Conservation (phyloP, 441 rosid species). For the Pelargonium citronellum region DNA sequence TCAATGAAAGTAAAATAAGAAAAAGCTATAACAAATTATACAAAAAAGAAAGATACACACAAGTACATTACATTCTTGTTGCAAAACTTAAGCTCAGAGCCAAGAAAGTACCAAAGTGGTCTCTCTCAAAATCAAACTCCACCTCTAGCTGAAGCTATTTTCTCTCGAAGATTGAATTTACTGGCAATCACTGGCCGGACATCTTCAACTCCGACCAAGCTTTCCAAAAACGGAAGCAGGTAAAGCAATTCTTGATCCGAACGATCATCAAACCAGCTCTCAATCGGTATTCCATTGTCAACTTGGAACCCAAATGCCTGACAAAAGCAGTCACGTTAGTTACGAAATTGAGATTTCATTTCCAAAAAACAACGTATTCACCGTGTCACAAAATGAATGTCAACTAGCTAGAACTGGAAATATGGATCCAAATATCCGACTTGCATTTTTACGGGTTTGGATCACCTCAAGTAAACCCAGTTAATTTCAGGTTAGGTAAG, state of each 20-base stretch:
- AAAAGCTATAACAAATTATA: no score
- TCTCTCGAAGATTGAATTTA: conserved; percentile 73
- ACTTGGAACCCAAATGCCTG: conserved; percentile 98
- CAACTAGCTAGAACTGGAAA: neutral
- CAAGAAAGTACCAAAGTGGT: no score
- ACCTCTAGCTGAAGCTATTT: conserved; percentile 57
- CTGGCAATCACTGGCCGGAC: conserved; percentile 69
- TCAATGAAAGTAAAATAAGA: no score
- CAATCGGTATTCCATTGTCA: conserved; percentile 92
- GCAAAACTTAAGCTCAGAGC: no score
- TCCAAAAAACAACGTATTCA: neutral
- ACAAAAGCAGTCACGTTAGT: conserved; percentile 3
- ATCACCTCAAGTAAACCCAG: no score
- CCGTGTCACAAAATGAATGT: neutral
- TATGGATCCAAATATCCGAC: no score
- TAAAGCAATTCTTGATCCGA: conserved; percentile 71
- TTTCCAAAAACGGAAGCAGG: conserved; percentile 82
- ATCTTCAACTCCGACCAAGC: conserved; percentile 77
- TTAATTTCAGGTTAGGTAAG: no score
- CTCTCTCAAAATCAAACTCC: neutral
- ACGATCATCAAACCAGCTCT: conserved; percentile 92
- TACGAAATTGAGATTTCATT: neutral
- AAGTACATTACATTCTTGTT: no score
- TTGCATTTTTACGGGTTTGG: no score
- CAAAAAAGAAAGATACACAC: no score